These are phyloP conservation scores for Amorphotheca resinae DNA, from an alignment of 495 filamentous ascomycete species.

Conservation along the genomic window DNA sequence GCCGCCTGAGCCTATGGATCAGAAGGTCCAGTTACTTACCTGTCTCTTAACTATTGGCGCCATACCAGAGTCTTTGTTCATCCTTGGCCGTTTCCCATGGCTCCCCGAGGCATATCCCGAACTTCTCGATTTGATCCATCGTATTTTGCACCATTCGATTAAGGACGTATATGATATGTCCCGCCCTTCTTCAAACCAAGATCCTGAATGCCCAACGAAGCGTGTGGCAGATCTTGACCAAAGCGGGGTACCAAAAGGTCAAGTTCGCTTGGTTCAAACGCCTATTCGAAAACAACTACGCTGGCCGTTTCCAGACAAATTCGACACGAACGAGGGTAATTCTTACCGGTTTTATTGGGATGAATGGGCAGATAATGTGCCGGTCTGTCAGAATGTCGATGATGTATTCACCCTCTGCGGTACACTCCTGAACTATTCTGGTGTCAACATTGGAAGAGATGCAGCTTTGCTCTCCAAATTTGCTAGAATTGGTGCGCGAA, in stretches of 20 bases:
- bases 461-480: constrained; percentile 64
- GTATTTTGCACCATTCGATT: constrained; percentile 69
- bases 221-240: constrained; percentile 47
- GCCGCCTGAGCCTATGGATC: constrained; percentile 72
- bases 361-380: constrained; percentile 89
- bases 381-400: constrained; percentile 77
- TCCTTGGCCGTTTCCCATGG: constrained; percentile 87
- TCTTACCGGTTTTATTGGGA: constrained; percentile 93
- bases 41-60: constrained; percentile 85
- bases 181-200: constrained; percentile 10
- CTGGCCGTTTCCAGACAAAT: constrained; percentile 69
- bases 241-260: constrained; percentile 49
- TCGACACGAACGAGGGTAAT: constrained; percentile 55
- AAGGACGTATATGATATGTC: constrained; percentile 46
- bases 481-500: constrained; percentile 66
- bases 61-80: constrained; percentile 82
- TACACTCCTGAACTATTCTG: constrained; percentile 71
- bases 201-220: constrained; percentile 28
- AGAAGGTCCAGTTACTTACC: constrained; percentile 74
- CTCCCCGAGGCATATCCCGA: constrained; percentile 73
- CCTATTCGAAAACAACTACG: constrained; percentile 49
- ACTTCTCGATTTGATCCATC: constrained; percentile 63
- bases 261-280: constrained; percentile 42
- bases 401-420: constrained; percentile 82
- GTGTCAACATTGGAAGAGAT: constrained; percentile 81